phyloP scores from a whole-genome alignment of 2,329 filamentous ascomycete genomes.

The Onygenales sp. region DNA sequence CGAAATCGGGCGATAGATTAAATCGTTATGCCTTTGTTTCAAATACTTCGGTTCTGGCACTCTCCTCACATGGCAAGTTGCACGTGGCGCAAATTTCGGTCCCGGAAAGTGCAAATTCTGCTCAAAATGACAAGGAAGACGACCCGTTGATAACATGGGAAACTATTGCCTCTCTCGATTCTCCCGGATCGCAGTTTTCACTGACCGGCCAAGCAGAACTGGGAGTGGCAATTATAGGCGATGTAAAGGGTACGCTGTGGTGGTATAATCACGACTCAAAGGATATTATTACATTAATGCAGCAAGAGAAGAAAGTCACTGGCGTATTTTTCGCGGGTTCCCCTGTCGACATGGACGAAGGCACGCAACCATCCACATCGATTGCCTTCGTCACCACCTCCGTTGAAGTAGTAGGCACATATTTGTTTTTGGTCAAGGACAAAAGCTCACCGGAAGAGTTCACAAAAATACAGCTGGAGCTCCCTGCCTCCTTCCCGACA shows the following conservation, averaged over 20 bases:
- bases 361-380: background rate
- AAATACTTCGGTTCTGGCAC: conserved; percentile 23
- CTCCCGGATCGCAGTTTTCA: conserved; percentile 21
- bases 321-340: conserved; percentile 17
- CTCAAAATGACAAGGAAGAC: background rate
- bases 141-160: conserved; percentile 18
- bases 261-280: conserved; percentile 25
- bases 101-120: background rate
- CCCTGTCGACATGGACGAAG: background rate
- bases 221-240: conserved; percentile 27
- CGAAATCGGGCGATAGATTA: conserved; percentile 11
- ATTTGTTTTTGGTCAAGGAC: conserved; percentile 5
- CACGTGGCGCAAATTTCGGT: conserved; percentile 21
- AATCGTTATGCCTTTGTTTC: conserved; percentile 27
- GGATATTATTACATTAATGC: conserved; percentile 18
- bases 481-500: conserved; percentile 40
- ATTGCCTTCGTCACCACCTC: conserved; percentile 5
- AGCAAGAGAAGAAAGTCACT: conserved; percentile 20
- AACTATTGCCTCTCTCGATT: conserved; percentile 18
- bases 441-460: background rate
- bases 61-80: conserved; percentile 21
- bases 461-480: conserved; percentile 50
- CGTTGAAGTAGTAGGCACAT: conserved; percentile 1
- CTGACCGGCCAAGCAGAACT: conserved; percentile 20
- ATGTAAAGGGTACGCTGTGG: conserved; percentile 22